Base-by-base conservation (phyloP, 1,284 basidiomycete species). In the Neonothopanus nambi region DNA sequence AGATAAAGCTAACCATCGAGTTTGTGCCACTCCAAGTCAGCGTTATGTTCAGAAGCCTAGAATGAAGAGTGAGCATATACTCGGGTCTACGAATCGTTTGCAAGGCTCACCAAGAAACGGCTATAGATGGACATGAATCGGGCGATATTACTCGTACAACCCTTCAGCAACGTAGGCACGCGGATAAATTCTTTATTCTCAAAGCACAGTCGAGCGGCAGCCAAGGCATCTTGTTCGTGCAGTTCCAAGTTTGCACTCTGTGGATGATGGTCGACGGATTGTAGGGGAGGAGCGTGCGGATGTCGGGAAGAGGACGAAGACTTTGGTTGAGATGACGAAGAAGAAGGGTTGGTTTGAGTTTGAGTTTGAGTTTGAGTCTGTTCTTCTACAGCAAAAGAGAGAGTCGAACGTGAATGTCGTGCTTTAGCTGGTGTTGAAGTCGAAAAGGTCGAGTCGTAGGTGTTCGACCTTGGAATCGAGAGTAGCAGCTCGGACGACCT, bases 401-500 rank as follows among this genome's bases (percentile, higher is more conserved):
- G 18, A 12, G 40, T 37, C 24, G 40, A 20, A 30, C 23, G 41
- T 15, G 33, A 42, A 36, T 20, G 46, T 36, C 50, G 43, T 33
- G 37, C 44, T 21, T 36, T 18, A 36, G 47, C 47, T 17, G 47
- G 55, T 15, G 48, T 55, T 11, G 54, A 55, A 18, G 48, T 55
- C 15, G 48, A 51, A n/a, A 55, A 50, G 2, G 26, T 48, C 18
- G 47, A 23, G 13, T 38, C 30, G 21, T 23, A 42, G 9, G 42
- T 42, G 23, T 43, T 55, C 12, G 49, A 46, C 5, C n/a, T 37
- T 17, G 54, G 54, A 24, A 57, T 45, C 7, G 55, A 48, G 9
- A 57, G 23, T 13, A 57, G 47, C 8, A 57, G 43, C 33, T 57
- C 55, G 30, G 55, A 52, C 12, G 51, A 42, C 55, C 55, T 56